Evolutionary conservation across 306 rosid genomes (phyloP), one percentile per base, ranked within the genome.

Genomic region (Gleditsia sinensis): DNA sequence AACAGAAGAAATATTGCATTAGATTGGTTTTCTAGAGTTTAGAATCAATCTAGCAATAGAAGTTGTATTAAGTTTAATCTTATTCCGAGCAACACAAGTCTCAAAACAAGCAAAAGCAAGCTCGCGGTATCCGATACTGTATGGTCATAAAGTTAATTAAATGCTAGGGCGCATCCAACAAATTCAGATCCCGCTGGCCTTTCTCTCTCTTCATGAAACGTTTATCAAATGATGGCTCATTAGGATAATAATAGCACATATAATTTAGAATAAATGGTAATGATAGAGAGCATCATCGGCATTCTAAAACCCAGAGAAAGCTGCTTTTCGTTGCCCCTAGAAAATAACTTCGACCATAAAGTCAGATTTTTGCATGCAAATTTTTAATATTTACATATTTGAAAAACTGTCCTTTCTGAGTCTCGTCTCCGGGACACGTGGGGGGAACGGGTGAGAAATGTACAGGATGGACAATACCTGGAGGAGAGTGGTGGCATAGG

Each of bases 401-500:
- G 3, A 16, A n/a, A 32, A 8, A 27, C 12, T 13, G 24, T 28
- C 32, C 20, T 6, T 24, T 11, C 36, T 6, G 16, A 25, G 36
- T 3, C 17, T 57, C 2, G 2, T 5, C 34, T 32, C 12, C 7
- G 23, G 40, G 34, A 33, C 13, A 4, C 64, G 13, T 16, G 43
- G 11, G 30, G 20, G 16, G 48, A 19, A 20, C 8, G 46, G 12
- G 28, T 3, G 33, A 3, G 12, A 20, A 7, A 50, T 5, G 39
- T 0, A 43, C 5, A 16, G 13, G 9, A 61, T 3, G 37, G 13
- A 61, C 3, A 37, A 19, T 14, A 83, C 98, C 87, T 89, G 97
- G 80, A 93, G 75, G 67, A 91, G 96, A 80, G 98, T 93, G 77
- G 93, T 93, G 79, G 97, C 98, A 45, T 93, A 93, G 75, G 93